Conservation (phyloP, 345 rosid species). For the Salix brachista region DNA sequence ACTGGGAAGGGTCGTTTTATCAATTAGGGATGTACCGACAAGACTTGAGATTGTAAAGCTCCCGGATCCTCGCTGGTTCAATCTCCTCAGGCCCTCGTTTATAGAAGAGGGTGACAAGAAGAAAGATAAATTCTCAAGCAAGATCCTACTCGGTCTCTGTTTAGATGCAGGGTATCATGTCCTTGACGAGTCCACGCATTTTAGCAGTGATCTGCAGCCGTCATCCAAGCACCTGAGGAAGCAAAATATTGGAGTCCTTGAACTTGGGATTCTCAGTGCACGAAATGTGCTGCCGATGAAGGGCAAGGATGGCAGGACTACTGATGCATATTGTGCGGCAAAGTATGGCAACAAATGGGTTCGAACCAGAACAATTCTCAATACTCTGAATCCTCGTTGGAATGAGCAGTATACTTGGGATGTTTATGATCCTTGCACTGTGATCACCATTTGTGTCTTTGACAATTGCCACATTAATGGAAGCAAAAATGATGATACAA, state of each 20-base stretch:
- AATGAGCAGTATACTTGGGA: constrained; percentile 39
- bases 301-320: constrained; percentile 23
- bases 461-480: constrained; percentile 29
- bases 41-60: constrained; percentile 20
- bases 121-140: constrained; percentile 30
- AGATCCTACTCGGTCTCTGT: constrained; percentile 21
- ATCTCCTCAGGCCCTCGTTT: constrained; percentile 9
- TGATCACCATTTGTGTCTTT: constrained; percentile 30
- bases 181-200: constrained; percentile 32
- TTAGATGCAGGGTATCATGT: constrained; percentile 34
- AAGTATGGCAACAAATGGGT: constrained; percentile 36
- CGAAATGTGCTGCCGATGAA: constrained; percentile 28
- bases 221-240: constrained; percentile 31
- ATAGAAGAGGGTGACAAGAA: constrained; percentile 23
- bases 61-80: constrained; percentile 28
- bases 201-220: constrained; percentile 34
- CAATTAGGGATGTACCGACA: constrained; percentile 3
- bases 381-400: constrained; percentile 30
- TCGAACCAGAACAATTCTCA: constrained; percentile 29
- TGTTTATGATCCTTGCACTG: constrained; percentile 34
- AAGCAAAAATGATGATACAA: constrained; percentile 20
- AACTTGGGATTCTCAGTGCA: constrained; percentile 31
- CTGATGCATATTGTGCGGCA: constrained; percentile 30
- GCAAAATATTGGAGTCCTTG: constrained; percentile 28
- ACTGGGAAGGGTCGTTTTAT: constrained; percentile 15